Base-by-base conservation (phyloP, 106 monocot genomes). In the Iris macrosiphon region DNA sequence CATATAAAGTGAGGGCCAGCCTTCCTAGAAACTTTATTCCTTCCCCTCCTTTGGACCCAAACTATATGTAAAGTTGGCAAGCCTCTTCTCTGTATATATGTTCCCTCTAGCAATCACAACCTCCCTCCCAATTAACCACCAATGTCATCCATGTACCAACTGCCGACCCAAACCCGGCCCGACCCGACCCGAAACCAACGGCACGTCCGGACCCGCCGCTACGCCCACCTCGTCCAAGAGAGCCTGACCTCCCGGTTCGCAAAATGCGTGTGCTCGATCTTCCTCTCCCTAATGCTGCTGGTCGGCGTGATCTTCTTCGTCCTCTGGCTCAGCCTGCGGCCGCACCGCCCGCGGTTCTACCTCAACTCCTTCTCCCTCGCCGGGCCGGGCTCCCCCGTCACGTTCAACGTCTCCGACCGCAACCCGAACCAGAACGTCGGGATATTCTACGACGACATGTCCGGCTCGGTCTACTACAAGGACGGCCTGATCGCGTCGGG, bases 361-460 rank as follows among this genome's bases (percentile, higher is more conserved):
- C 59, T 92, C 47, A 9, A 34, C 32, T 66, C 68, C 18, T 76
- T 92, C 59, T 55, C 76, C 13, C 18, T 63, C 31, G 55, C 67
- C 19, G 66, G 56, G 37, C 45, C 52, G 8, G 25, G n/a, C 57
- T 64, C 73, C 20, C 42, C 70, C 32, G 9, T 92, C 60, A 28
- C 68, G 24, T 80, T 93, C 77, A 56, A 68, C 45, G 59, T 87
- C 19, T 53, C 71, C 7, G 69, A 59, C 49, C 79, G 73, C 7
- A 93, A 93, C 71, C 62, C 92, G 21, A 93, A 93, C 70, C 28
- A 38, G 3, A 81, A 88, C 18, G 76, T 94, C 23, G 88, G 84
- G 32, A 79, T 94, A 10, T 76, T 62, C 64, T 94, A 88, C 60
- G 72, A 59, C 37, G 45, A 70, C 33, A 69, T 88, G 56, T 22